Evolutionary conservation across 2,329 filamentous ascomycete genomes (phyloP).

Genomic region (Raffaelea deltoideospora): DNA sequence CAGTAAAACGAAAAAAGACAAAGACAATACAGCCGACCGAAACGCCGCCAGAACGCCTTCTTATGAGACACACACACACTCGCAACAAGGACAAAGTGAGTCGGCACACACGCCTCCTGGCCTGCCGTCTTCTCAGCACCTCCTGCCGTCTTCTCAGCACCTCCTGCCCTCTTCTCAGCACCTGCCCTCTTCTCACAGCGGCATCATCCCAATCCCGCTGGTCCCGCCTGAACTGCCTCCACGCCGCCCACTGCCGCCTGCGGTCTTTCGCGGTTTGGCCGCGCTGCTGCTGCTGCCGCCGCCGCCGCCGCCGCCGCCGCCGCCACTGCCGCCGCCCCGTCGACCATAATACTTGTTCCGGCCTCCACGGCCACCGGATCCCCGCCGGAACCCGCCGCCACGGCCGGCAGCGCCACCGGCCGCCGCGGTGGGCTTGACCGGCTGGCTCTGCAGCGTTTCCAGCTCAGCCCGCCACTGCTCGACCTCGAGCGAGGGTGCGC

Average conservation of each 20-base stretch:
- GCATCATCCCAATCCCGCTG: constrained; percentile 12
- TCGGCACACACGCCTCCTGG: too few species aligned
- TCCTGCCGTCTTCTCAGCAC: too few species aligned
- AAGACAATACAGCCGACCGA: too few species aligned
- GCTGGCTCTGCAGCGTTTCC: constrained; percentile 12
- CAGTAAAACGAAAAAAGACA: too few species aligned
- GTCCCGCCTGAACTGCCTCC: background rate
- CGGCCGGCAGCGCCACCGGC: constrained; percentile 10
- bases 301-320: constrained; percentile 4
- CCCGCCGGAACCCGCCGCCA: constrained; percentile 10
- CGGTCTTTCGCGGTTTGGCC: constrained; percentile 3
- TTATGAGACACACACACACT: too few species aligned
- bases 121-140: too few species aligned
- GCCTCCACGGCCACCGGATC: constrained; percentile 3
- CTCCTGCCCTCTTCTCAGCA: too few species aligned
- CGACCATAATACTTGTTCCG: constrained; percentile 7
- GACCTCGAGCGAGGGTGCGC: constrained; percentile 10
- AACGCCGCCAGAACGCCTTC: too few species aligned
- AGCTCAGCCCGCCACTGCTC: constrained; percentile 16
- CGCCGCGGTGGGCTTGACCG: constrained; percentile 6
- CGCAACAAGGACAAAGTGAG: too few species aligned
- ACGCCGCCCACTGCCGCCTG: background rate
- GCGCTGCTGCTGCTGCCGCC: constrained; percentile 7
- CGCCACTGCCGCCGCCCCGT: constrained; percentile 2
- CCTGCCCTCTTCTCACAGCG: constrained; percentile 5